A percentile compares a stretch with the other conserved stretches of the same genome.
Evolutionary conservation across 2,329 filamentous ascomycete genomes (phyloP).

Genomic region (Penicillium sp.): DNA sequence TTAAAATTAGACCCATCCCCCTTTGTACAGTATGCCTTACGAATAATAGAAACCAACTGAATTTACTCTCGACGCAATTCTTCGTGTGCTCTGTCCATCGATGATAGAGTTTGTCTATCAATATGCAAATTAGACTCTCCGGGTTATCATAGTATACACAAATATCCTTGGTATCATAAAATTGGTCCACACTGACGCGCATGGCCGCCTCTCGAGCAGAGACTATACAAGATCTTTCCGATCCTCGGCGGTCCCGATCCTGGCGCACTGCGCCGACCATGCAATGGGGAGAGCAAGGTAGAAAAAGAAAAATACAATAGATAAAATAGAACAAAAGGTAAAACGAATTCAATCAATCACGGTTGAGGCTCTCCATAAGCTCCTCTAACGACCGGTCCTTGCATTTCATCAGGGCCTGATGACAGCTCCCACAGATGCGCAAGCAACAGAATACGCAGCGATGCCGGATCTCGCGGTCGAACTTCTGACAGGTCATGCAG

Average conservation of each 20-base stretch:
- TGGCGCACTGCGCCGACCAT: slow-evolving; percentile 12
- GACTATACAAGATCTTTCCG: not conserved
- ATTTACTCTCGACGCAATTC: not conserved
- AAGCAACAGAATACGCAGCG: slow-evolving; percentile 43
- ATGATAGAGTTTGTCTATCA: not conserved
- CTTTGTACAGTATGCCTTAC: not conserved
- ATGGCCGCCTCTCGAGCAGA: not conserved
- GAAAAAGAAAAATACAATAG: not conserved
- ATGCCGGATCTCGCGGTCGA: slow-evolving; percentile 36
- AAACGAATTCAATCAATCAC: not conserved
- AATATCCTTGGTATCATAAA: slow-evolving; percentile 23
- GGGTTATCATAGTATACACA: slow-evolving; percentile 19
- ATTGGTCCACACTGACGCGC: slow-evolving; percentile 1
- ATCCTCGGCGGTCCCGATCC: not conserved
- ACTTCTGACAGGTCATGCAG: slow-evolving; percentile 43
- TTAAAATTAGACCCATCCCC: slow-evolving; percentile 40
- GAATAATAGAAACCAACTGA: not conserved
- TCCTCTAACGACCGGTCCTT: slow-evolving; percentile 31
- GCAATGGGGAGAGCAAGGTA: slow-evolving; percentile 2
- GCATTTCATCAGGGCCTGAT: slow-evolving; percentile 31
- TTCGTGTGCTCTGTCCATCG: not conserved
- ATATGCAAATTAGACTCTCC: slow-evolving; percentile 11
- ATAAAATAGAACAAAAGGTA: not conserved
- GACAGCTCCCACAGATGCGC: slow-evolving; percentile 38
- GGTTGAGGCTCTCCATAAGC: slow-evolving; percentile 27